Evolutionary conservation across 106 monocot genomes (phyloP).

Genomic region (Xerophyta viscosa): DNA sequence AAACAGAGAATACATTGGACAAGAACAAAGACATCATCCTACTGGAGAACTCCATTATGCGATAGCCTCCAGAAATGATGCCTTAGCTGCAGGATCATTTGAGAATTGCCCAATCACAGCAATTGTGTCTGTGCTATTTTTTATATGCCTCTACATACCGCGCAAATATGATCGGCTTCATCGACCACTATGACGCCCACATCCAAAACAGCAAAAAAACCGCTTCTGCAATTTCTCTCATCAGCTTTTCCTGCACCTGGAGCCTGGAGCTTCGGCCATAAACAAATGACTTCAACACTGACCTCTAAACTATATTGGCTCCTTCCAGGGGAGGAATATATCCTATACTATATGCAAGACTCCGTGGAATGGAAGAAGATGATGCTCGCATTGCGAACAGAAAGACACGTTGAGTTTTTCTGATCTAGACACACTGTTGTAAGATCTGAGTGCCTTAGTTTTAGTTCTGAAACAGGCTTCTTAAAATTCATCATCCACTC

Average conservation of each 20-base stretch:
- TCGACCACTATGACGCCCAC: conserved; percentile 79
- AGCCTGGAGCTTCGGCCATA: conserved; percentile 71
- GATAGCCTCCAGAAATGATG: conserved; percentile 48
- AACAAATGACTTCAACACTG: conserved; percentile 52
- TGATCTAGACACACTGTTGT: background rate
- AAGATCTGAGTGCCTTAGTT: conserved; percentile 17
- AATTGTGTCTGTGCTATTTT: conserved; percentile 85
- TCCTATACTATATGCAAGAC: conserved; percentile 76
- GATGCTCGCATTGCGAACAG: conserved; percentile 91
- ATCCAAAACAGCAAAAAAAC: conserved; percentile 24
- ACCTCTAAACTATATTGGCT: conserved; percentile 28
- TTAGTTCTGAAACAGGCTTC: conserved; percentile 40
- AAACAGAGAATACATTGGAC: too few species aligned
- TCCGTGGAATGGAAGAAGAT: conserved; percentile 86
- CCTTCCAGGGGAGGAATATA: conserved; percentile 27
- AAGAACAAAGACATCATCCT: too few species aligned
- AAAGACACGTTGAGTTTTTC: conserved; percentile 59
- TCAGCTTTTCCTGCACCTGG: conserved; percentile 91
- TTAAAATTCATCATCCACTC: conserved; percentile 89
- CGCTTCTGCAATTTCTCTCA: conserved; percentile 80
- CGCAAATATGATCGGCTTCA: conserved; percentile 87
- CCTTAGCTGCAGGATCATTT: too few species aligned
- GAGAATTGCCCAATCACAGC: conserved; percentile 74
- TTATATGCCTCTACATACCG: conserved; percentile 88
- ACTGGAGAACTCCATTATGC: conserved; percentile 22